Base-by-base conservation (phyloP, 2,329 filamentous ascomycete species). In the Curvularia verruculosa region DNA sequence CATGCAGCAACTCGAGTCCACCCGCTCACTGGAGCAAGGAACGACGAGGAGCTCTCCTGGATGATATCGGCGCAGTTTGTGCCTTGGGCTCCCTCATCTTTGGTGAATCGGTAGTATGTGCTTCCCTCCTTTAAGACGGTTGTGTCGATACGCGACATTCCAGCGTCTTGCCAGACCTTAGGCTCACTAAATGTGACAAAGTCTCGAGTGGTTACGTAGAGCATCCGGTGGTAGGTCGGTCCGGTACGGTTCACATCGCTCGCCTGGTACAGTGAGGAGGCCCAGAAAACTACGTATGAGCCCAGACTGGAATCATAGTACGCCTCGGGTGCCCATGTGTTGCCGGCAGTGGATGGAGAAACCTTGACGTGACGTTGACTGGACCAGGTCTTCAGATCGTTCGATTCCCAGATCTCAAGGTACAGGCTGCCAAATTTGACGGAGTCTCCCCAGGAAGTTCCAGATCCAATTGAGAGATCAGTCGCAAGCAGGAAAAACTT, bases 11-110 rank as follows among this genome's bases (percentile, higher is more conserved):
- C 72, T 2, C 71, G 71, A 0, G 73, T 78, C 83, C 83, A 85
- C 0, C 73, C 74, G 0, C 72, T 64, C 0, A 83, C 66, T 0
- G 72, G 74, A 0, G 77, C 78, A 3, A 78, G 77, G 3, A 85
- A 67, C 1, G 70, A 73, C 1, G 69, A 54, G 0, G 82, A 83
- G 29, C 77, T 77, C 60, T 85, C 83, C 56, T 85, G 78, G 19
- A 85, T 84, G 23, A 85, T 84, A 41, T 85, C 83, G 2, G 72
- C 74, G 63, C 83, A 85, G 1, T 83, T 83, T 0, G 82, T 84
- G 1, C 70, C 74, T 4, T 70, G 75, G 1, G 76, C 80, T 0
- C 81, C 82, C 53, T 85, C 83, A 40, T 85, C 83, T 55, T 85
- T 85, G 18, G 82, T 84, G 64, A 85, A 85, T 9, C 83, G 81